Percentiles rank a stretch among this genome's conserved stretches.
Conservation (phyloP, 371 early-diverging fungal species). For the Lichtheimia ramosa region DNA sequence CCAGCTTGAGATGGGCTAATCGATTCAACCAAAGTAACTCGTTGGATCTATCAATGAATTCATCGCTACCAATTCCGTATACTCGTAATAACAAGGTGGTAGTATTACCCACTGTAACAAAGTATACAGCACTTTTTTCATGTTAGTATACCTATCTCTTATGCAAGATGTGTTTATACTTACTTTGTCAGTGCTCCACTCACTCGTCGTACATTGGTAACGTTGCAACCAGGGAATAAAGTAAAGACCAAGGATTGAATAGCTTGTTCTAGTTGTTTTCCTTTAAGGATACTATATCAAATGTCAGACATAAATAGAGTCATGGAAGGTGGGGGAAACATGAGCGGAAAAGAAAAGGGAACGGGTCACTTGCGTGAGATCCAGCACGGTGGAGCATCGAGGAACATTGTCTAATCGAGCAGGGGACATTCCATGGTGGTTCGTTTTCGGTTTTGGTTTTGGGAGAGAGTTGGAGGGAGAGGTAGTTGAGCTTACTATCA, state of each 20-base stretch:
- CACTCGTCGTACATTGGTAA: constrained; percentile 49
- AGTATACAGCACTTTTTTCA: constrained; percentile 74
- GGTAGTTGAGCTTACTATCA: constrained; percentile 16
- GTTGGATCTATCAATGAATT: constrained; percentile 71
- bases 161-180: not conserved
- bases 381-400: constrained; percentile 24
- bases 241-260: constrained; percentile 18
- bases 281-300: constrained; percentile 25
- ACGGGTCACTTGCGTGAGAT: constrained; percentile 26
- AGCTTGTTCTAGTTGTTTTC: constrained; percentile 23
- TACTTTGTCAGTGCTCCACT: constrained; percentile 89
- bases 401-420: constrained; percentile 15
- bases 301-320: not conserved
- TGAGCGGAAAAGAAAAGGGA: not conserved
- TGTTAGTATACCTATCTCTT: too few species aligned
- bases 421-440: constrained; percentile 2
- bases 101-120: constrained; percentile 51
- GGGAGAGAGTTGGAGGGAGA: constrained; percentile 6
- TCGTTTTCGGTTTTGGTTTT: constrained; percentile 2
- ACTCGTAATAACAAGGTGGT: constrained; percentile 68
- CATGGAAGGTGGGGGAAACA: not conserved
- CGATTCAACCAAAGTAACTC: constrained; percentile 81
- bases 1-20: constrained; percentile 70
- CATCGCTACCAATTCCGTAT: constrained; percentile 79
- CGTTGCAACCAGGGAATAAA: constrained; percentile 36